Evolutionary conservation across 2,329 filamentous ascomycete genomes (phyloP).

Genomic region (Cladophialophora immunda): DNA sequence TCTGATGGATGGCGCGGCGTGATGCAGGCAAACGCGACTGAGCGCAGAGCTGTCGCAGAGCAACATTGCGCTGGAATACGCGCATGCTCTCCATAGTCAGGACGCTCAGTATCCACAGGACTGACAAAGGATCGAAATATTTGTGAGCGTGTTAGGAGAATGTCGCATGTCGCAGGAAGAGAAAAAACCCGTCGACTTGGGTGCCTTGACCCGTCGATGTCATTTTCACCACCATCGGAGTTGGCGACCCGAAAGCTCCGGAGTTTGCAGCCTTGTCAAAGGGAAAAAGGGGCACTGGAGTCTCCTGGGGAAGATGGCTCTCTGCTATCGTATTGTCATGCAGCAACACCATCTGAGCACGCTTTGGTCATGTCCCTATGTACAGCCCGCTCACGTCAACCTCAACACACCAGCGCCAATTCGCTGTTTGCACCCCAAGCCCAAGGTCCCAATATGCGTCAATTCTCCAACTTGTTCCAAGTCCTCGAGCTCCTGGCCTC

Average conservation of each 20-base stretch:
- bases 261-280: neutral
- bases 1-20: constrained; percentile 21
- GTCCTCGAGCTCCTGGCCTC: neutral
- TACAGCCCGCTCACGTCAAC: neutral
- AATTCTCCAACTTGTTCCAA: neutral
- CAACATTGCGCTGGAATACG: constrained; percentile 24
- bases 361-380: neutral
- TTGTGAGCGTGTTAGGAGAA: neutral
- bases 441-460: neutral
- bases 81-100: constrained; percentile 35
- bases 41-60: constrained; percentile 20
- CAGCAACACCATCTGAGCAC: neutral
- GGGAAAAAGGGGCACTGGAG: neutral
- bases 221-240: constrained; percentile 1
- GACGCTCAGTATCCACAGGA: neutral
- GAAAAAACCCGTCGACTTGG: neutral
- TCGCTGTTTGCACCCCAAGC: neutral
- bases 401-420: neutral
- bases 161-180: neutral
- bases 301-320: neutral
- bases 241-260: constrained; percentile 10
- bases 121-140: neutral
- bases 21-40: neutral
- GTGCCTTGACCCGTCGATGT: constrained; percentile 3
- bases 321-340: neutral